These are phyloP conservation scores for Metroxylon sagu DNA, from an alignment of 176 grass and related monocot genomes.

Conservation along the genomic window DNA sequence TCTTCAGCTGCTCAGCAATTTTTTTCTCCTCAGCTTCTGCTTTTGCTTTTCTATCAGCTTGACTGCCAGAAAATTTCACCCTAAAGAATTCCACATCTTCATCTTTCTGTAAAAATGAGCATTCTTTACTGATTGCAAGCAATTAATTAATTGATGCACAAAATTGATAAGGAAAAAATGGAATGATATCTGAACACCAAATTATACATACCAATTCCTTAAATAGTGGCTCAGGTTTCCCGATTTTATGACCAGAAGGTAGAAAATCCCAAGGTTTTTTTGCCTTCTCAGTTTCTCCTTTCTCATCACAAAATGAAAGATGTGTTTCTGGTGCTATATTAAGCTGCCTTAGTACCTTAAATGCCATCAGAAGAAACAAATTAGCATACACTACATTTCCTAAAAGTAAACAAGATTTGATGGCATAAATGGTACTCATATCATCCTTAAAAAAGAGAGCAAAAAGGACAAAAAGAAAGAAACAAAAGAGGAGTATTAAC, in stretches of 20 bases:
- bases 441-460: not conserved
- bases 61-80: constrained; percentile 71
- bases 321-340: constrained; percentile 51
- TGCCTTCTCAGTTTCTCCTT: constrained; percentile 51
- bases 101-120: constrained; percentile 55
- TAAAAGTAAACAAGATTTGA: not conserved
- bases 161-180: not conserved
- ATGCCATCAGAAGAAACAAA: constrained; percentile 2
- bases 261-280: constrained; percentile 79
- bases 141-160: constrained; percentile 7
- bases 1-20: constrained; percentile 62
- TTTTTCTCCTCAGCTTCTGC: constrained; percentile 60
- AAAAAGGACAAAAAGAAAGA: not conserved
- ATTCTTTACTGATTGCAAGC: constrained; percentile 3
- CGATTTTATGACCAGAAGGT: constrained; percentile 70
- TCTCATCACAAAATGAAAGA: constrained; percentile 70
- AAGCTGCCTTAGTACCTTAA: constrained; percentile 61
- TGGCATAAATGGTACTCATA: too few relatives aligned
- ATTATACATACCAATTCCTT: constrained; percentile 64
- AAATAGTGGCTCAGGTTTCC: constrained; percentile 73
- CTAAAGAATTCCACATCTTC: constrained; percentile 58
- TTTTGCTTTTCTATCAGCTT: constrained; percentile 73
- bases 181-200: constrained; percentile 2
- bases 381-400: not conserved
- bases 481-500: constrained; percentile 1